Evolutionary conservation across 2,329 filamentous ascomycete genomes (phyloP), one percentile per base, ranked within the genome.

Genomic region (Colletotrichum filicis): DNA sequence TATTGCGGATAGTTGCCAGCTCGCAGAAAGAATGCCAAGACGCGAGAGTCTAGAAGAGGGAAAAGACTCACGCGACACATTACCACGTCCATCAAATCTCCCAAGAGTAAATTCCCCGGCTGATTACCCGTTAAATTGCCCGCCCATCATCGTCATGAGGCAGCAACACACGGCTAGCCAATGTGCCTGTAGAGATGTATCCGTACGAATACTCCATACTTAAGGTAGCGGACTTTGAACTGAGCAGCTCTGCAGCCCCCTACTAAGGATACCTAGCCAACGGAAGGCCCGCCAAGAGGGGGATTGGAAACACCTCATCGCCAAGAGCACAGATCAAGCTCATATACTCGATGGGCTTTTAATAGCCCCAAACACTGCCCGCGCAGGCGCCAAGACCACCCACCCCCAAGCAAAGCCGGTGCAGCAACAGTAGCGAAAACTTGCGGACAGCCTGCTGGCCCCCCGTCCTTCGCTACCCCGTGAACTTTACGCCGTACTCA

Each of bases 321-420:
- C 70, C 70, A 73, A 73, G 70, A 60, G 66, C 70, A 69, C 46
- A 49, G 59, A 62, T 69, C 70, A 60, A 73, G 70, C 70, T 73
- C 66, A n/a, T 69, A 61, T 65, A 68, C 46, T 60, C 70, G 70
- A 73, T 65, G 59, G 22, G 55, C 70, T 60, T 69, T 60, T 60
- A 28, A 73, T 73, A 73, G 65, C 59, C 66, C 70, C 37, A 73
- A 69, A 73, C 70, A 26, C 66, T 16, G n/a, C 60, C 19, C 53
- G 5, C 58, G 59, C 60, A 73, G 26, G 42, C 59, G 70, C 66
- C 70, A 73, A 73, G 70, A 22, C 53, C 11, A 42, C 14, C 53
- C 11, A 42, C 5, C 32, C 32, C 37, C 37, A 16, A 19, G 37
- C 37, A 19, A n/a, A n/a, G 42, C 42, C 16, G 42, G 42, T 49